Evolutionary conservation across 2,329 filamentous ascomycete genomes (phyloP).

Genomic region (Pseudogymnoascus pannorum): DNA sequence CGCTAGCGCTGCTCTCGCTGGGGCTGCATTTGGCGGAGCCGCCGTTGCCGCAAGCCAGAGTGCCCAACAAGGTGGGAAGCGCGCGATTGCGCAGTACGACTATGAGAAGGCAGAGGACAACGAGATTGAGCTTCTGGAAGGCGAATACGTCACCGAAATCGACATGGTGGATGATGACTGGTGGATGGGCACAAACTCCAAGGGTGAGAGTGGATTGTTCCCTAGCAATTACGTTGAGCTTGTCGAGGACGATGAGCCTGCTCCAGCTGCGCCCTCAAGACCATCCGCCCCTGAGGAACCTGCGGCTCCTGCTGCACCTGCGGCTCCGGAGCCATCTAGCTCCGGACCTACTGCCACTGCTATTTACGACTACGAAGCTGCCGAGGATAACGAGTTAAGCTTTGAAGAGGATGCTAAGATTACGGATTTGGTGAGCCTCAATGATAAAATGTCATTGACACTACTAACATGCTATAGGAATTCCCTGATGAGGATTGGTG

Average conservation of each 20-base stretch:
- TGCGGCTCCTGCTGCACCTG: constrained; percentile 29
- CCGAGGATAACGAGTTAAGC: constrained; percentile 80
- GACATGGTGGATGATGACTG: constrained; percentile 98
- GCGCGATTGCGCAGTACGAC: constrained; percentile 81
- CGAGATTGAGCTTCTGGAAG: constrained; percentile 84
- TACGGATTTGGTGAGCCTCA: constrained; percentile 59
- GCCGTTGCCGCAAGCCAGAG: constrained; percentile 36
- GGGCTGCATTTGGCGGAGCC: constrained; percentile 36
- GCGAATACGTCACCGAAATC: constrained; percentile 82
- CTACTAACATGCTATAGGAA: constrained; percentile 46
- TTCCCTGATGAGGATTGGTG: constrained; percentile 99
- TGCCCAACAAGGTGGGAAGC: constrained; percentile 49
- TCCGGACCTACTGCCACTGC: constrained; percentile 66
- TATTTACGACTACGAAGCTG: constrained; percentile 92
- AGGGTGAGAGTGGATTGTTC: constrained; percentile 83
- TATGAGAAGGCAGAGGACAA: constrained; percentile 98
- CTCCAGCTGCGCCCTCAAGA: constrained; percentile 23
- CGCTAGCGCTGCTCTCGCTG: constrained; percentile 48
- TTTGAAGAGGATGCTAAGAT: constrained; percentile 88
- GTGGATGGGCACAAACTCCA: constrained; percentile 91
- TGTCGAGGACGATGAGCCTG: constrained; percentile 52
- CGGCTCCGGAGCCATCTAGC: constrained; percentile 29
- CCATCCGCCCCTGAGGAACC: constrained; percentile 28
- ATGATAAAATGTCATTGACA: background rate
- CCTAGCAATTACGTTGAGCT: constrained; percentile 96